phyloP scores from a whole-genome alignment of 345 rosid species.

The Aquilaria yunnanensis region DNA sequence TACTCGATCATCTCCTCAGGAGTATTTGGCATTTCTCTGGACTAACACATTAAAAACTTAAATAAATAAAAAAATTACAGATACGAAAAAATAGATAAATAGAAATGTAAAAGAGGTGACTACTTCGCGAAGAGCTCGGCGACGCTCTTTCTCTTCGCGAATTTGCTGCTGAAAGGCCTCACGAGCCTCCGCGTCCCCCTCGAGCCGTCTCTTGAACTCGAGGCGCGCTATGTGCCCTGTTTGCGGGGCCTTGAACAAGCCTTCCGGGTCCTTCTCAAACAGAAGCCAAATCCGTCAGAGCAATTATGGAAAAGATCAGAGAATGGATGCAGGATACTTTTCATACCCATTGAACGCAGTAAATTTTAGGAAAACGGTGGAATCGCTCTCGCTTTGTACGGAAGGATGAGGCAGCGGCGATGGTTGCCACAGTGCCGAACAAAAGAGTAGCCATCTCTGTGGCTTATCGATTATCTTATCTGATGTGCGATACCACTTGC shows the following conservation, averaged over 20 bases:
- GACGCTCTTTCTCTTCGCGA: slow-evolving; percentile 78
- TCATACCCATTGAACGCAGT: slow-evolving; percentile 70
- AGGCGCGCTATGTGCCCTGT: slow-evolving; percentile 72
- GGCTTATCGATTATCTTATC: not conserved
- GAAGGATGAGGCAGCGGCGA: slow-evolving; percentile 15
- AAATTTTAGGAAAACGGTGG: slow-evolving; percentile 24
- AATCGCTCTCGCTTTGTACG: slow-evolving; percentile 21
- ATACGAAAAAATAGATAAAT: not conserved
- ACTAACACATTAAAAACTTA: slow-evolving; percentile 27
- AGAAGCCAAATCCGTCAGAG: not conserved
- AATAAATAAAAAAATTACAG: not conserved
- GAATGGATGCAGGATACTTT: too few species aligned
- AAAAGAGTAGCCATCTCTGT: slow-evolving; percentile 52
- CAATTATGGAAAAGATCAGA: not conserved
- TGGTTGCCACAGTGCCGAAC: slow-evolving; percentile 31
- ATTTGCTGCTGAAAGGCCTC: slow-evolving; percentile 70
- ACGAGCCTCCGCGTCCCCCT: slow-evolving; percentile 73
- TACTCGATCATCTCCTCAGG: slow-evolving; percentile 67
- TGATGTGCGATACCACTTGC: slow-evolving; percentile 12
- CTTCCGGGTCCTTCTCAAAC: slow-evolving; percentile 77
- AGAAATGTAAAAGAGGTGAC: not conserved
- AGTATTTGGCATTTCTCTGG: slow-evolving; percentile 69
- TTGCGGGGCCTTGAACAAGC: slow-evolving; percentile 53
- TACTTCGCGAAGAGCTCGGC: slow-evolving; percentile 71
- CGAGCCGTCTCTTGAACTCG: slow-evolving; percentile 66